Percentiles rank a stretch among this genome's conserved stretches.
phyloP scores from a whole-genome alignment of 306 rosid genomes.

The Dalbergia oliveri region DNA sequence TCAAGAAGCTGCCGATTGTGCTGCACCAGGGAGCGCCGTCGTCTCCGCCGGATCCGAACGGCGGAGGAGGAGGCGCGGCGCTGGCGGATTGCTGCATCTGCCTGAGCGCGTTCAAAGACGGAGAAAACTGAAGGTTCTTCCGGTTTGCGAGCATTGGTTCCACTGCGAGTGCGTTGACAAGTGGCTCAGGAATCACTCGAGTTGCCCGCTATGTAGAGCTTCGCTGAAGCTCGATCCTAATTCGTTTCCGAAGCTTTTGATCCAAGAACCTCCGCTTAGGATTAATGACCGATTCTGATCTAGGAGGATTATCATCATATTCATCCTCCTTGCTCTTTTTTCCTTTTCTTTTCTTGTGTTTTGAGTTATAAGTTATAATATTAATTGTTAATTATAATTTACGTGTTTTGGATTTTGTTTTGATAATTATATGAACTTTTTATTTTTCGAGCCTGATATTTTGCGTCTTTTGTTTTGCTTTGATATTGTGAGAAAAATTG shows the following conservation, averaged over 20 bases:
- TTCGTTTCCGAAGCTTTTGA: conserved; percentile 49
- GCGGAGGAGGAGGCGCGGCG: conserved; percentile 1
- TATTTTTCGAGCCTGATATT: neutral
- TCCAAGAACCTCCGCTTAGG: conserved; percentile 57
- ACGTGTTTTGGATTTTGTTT: neutral
- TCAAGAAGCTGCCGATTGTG: conserved; percentile 67
- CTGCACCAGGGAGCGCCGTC: conserved; percentile 45
- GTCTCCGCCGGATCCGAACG: neutral
- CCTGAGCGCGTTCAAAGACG: conserved; percentile 68
- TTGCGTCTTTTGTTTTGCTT: no score
- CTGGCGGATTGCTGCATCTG: conserved; percentile 83
- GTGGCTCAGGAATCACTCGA: conserved; percentile 79
- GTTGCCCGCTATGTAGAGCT: conserved; percentile 86
- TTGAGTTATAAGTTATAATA: neutral
- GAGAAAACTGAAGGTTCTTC: conserved; percentile 83
- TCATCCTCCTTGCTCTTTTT: neutral
- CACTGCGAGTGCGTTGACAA: conserved; percentile 87
- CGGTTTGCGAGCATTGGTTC: conserved; percentile 68
- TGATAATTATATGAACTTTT: neutral
- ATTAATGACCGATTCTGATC: neutral
- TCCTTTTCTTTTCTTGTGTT: neutral
- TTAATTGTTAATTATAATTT: neutral
- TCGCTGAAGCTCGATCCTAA: conserved; percentile 55
- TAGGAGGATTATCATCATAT: neutral
- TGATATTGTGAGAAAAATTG: no score